These are phyloP conservation scores for Paraphaeosphaeria sporulosa DNA, from an alignment of 2,329 filamentous ascomycete genomes.

Conservation along the genomic window DNA sequence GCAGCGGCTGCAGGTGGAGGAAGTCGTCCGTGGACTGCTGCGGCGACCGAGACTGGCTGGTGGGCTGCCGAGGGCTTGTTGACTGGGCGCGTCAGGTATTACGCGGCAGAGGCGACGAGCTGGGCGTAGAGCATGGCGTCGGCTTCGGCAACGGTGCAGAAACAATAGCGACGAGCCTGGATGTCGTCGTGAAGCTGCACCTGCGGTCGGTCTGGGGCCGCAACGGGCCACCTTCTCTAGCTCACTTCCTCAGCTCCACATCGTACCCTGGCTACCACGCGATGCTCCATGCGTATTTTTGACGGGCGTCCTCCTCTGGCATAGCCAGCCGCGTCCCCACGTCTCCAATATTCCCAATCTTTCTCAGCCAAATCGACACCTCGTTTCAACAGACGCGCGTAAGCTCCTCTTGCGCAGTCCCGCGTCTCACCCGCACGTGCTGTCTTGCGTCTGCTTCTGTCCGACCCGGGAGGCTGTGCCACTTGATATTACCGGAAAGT, in stretches of 20 bases:
- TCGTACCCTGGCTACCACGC: conserved; percentile 4
- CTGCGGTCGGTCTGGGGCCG: neutral
- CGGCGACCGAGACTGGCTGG: neutral
- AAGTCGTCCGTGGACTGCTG: neutral
- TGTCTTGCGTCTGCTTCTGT: conserved; percentile 1
- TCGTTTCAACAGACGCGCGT: conserved; percentile 5
- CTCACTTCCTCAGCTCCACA: too few species aligned
- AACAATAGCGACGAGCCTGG: neutral
- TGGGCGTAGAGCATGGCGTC: neutral
- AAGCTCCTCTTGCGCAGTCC: neutral
- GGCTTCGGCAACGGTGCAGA: neutral
- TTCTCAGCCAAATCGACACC: neutral
- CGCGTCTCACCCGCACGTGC: conserved; percentile 4
- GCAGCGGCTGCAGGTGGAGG: neutral
- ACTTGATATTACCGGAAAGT: neutral
- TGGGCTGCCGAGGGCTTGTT: conserved; percentile 4
- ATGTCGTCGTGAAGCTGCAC: neutral
- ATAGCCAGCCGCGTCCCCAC: neutral
- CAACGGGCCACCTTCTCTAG: neutral
- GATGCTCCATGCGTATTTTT: neutral
- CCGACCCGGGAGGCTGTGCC: too few species aligned
- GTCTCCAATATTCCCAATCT: neutral
- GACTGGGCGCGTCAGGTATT: conserved; percentile 16
- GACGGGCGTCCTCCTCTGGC: neutral
- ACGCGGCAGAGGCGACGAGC: conserved; percentile 19